phyloP scores from a whole-genome alignment of 192 early-diverging fungal genomes.

The Diversispora epigaea region DNA sequence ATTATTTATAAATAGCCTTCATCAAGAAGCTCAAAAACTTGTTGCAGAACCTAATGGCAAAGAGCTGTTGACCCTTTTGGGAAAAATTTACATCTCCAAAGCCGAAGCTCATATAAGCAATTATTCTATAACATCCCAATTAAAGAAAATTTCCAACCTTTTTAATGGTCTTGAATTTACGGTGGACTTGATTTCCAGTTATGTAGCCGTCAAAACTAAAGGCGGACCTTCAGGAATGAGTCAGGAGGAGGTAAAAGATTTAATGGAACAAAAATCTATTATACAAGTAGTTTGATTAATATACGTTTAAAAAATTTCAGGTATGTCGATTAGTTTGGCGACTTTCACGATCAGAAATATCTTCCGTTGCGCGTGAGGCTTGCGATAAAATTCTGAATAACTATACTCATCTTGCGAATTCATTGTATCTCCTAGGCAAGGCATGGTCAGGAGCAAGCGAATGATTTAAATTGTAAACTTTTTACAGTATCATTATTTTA shows the following conservation, averaged over 20 bases:
- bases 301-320: not conserved
- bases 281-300: not conserved
- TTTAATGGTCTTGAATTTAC: not conserved
- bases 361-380: not conserved
- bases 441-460: not conserved
- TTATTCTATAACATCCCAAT: not conserved
- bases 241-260: conserved; percentile 1
- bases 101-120: not conserved
- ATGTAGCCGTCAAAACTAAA: not conserved
- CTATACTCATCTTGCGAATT: not conserved
- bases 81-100: not conserved
- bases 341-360: not conserved
- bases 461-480: not conserved
- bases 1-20: not conserved
- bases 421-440: not conserved
- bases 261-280: not conserved
- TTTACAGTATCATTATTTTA: too few relatives aligned
- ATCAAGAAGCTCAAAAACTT: conserved; percentile 7
- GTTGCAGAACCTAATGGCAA: not conserved
- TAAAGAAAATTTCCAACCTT: not conserved
- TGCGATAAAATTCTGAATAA: not conserved
- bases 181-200: not conserved
- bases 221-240: not conserved
- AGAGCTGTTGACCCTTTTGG: not conserved
- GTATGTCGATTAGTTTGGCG: not conserved